A percentile compares a stretch with the other conserved stretches of the same genome.
phyloP scores from a whole-genome alignment of 352 stramenopile genomes.

The Elongisporangium anandrum region DNA sequence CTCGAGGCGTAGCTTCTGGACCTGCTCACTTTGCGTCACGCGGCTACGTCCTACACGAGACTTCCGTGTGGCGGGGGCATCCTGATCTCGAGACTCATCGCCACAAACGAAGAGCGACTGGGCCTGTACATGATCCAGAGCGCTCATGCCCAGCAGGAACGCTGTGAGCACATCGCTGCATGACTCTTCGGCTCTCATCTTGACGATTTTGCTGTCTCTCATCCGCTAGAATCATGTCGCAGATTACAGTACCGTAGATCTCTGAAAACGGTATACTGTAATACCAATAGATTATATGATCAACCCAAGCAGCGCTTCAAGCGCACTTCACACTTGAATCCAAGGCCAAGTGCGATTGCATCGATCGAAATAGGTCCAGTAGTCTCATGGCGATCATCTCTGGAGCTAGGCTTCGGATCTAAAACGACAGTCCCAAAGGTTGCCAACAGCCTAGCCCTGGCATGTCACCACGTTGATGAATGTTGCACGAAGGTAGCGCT shows the following conservation, averaged over 20 bases:
- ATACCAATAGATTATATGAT: too few species aligned
- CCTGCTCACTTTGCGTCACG: neutral
- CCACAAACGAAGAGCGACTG: neutral
- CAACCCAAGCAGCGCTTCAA: too few species aligned
- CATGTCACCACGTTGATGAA: conserved; percentile 6
- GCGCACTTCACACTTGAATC: too few species aligned
- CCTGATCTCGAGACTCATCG: neutral
- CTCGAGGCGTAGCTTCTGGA: neutral
- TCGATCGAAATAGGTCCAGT: too few species aligned
- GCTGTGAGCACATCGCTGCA: neutral
- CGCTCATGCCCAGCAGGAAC: neutral
- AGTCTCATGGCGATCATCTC: too few species aligned
- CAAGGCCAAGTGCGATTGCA: too few species aligned
- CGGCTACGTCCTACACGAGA: neutral
- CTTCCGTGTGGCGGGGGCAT: neutral
- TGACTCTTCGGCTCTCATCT: neutral
- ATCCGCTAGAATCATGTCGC: too few species aligned
- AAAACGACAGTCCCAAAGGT: too few species aligned
- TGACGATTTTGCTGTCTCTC: neutral
- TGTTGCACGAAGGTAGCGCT: conserved; percentile 21
- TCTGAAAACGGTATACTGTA: neutral
- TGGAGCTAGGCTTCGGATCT: too few species aligned
- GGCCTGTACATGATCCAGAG: neutral
- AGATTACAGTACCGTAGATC: neutral
- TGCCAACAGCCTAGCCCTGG: neutral